Evolutionary conservation across 2,329 filamentous ascomycete genomes (phyloP).

Genomic region (Botrytis hyacinthi): DNA sequence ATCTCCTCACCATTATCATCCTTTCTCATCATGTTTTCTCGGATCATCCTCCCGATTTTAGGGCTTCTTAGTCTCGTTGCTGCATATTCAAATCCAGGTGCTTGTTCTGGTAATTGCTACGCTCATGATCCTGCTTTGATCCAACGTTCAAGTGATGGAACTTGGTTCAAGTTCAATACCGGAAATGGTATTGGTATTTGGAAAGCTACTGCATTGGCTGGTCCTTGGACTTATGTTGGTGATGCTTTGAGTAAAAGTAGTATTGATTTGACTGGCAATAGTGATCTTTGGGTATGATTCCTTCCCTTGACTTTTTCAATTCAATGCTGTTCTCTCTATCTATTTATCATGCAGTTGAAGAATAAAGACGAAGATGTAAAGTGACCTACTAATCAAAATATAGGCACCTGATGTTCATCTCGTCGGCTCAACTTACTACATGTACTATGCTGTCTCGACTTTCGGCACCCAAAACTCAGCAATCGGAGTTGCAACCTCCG

Average conservation of each 20-base stretch:
- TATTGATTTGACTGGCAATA: conserved; percentile 40
- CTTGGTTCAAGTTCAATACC: conserved; percentile 46
- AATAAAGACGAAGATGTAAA: not conserved
- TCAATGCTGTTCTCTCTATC: not conserved
- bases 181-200: conserved; percentile 43
- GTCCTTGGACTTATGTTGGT: conserved; percentile 45
- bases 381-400: not conserved
- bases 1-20: not conserved
- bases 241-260: conserved; percentile 41
- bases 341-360: not conserved
- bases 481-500: conserved; percentile 49
- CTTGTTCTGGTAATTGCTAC: conserved; percentile 44
- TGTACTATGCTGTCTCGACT: conserved; percentile 58
- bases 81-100: conserved; percentile 39
- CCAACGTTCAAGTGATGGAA: conserved; percentile 42
- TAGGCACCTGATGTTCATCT: conserved; percentile 62
- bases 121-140: conserved; percentile 46
- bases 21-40: not conserved
- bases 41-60: conserved; percentile 5
- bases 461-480: conserved; percentile 54
- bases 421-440: conserved; percentile 57
- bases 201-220: conserved; percentile 41
- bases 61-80: conserved; percentile 23
- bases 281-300: conserved; percentile 43
- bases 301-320: not conserved